A percentile compares a stretch with the other conserved stretches of the same genome.
Evolutionary conservation across 495 filamentous ascomycete genomes (phyloP).

Genomic region (Apodospora peruviana): DNA sequence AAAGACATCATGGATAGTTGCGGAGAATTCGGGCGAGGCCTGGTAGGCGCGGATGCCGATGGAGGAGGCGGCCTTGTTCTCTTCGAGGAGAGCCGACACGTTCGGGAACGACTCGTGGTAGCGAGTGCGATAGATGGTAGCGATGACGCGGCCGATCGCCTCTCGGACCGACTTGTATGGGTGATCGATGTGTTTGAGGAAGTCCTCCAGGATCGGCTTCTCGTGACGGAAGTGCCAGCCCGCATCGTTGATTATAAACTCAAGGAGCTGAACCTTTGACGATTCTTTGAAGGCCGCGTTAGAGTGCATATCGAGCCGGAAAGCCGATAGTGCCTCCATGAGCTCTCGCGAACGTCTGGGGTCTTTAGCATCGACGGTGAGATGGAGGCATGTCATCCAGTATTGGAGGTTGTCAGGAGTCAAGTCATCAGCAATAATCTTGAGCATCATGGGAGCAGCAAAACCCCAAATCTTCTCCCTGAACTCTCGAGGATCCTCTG

Average conservation of each 20-base stretch:
- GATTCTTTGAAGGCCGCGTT: slow-evolving; percentile 99
- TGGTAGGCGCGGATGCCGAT: slow-evolving; percentile 81
- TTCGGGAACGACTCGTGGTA: slow-evolving; percentile 90
- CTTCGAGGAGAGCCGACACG: slow-evolving; percentile 65
- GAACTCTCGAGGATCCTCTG: slow-evolving; percentile 62
- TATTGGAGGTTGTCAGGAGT: slow-evolving; percentile 92
- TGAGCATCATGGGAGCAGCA: slow-evolving; percentile 79
- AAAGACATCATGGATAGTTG: slow-evolving; percentile 72
- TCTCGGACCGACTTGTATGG: slow-evolving; percentile 96
- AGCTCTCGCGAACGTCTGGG: slow-evolving; percentile 82
- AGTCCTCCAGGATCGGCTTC: slow-evolving; percentile 82
- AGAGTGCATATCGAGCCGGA: slow-evolving; percentile 86
- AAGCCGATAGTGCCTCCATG: slow-evolving; percentile 74
- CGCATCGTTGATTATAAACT: slow-evolving; percentile 78
- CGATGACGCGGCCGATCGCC: slow-evolving; percentile 85
- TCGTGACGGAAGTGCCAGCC: slow-evolving; percentile 97
- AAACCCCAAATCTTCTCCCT: slow-evolving; percentile 78
- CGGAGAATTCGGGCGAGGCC: slow-evolving; percentile 67
- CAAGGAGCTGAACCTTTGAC: slow-evolving; percentile 86
- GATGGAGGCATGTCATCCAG: slow-evolving; percentile 89
- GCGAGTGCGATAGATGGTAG: slow-evolving; percentile 78
- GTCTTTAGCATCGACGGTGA: slow-evolving; percentile 73
- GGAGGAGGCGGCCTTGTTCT: slow-evolving; percentile 71
- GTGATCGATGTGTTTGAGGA: slow-evolving; percentile 87
- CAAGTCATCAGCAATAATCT: slow-evolving; percentile 80